Conservation (phyloP, 495 filamentous ascomycete genomes). For the Neurospora intermedia region DNA sequence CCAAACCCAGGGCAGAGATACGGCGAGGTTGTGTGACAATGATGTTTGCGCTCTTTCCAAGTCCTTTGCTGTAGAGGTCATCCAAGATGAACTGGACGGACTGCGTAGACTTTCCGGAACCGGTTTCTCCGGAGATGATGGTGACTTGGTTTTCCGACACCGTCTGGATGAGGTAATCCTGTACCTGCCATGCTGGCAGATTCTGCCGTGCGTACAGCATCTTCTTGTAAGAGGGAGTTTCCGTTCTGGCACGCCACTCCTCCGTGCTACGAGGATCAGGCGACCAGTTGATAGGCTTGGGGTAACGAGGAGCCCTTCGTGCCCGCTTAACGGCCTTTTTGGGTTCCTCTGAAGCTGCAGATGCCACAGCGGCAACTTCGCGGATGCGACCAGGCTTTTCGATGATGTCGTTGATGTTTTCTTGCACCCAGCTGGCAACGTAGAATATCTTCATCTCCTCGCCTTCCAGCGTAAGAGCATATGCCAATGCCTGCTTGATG, state of each 20-base stretch:
- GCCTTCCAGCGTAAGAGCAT: constrained; percentile 59
- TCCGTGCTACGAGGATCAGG: constrained; percentile 30
- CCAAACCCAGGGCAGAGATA: constrained; percentile 88
- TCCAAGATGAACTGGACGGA: constrained; percentile 94
- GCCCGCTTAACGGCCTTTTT: constrained; percentile 14
- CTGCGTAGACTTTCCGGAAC: constrained; percentile 94
- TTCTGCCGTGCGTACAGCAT: constrained; percentile 59
- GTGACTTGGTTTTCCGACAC: constrained; percentile 72
- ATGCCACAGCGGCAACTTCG: constrained; percentile 64
- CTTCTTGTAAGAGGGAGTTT: constrained; percentile 48
- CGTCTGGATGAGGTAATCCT: constrained; percentile 60
- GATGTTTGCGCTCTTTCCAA: constrained; percentile 77
- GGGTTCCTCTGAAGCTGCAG: constrained; percentile 42
- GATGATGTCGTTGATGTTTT: constrained; percentile 62
- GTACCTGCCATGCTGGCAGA: constrained; percentile 81
- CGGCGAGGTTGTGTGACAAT: constrained; percentile 91
- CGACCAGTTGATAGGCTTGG: constrained; percentile 38
- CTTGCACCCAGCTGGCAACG: constrained; percentile 81
- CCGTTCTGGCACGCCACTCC: constrained; percentile 35
- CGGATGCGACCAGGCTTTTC: constrained; percentile 70
- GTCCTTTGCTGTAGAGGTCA: constrained; percentile 65
- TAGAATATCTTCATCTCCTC: constrained; percentile 80
- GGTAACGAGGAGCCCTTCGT: constrained; percentile 36
- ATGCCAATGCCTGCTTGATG: constrained; percentile 61
- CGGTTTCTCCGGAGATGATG: constrained; percentile 94